A percentile compares a stretch with the other conserved stretches of the same genome.
Evolutionary conservation across 2,329 filamentous ascomycete species (phyloP).

Genomic region (Rutstroemia sp.): DNA sequence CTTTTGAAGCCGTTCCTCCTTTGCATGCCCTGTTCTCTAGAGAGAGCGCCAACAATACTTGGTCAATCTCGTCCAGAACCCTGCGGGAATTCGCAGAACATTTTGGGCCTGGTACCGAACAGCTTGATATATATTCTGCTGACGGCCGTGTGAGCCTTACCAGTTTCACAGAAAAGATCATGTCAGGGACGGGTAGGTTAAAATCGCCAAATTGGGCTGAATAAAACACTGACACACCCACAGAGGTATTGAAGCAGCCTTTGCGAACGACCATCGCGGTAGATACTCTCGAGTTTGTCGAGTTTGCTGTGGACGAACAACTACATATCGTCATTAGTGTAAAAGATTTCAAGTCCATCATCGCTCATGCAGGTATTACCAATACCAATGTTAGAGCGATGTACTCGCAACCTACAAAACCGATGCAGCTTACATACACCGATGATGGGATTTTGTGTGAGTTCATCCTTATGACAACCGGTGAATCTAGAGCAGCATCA

Average conservation of each 20-base stretch:
- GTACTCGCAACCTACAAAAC: conserved; percentile 64
- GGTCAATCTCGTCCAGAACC: conserved; percentile 64
- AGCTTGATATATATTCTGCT: conserved; percentile 70
- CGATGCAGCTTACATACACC: conserved; percentile 65
- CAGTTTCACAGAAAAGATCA: conserved; percentile 73
- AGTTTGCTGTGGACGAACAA: conserved; percentile 65
- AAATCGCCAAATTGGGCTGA: neutral
- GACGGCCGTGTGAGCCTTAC: conserved; percentile 65
- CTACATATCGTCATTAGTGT: conserved; percentile 75
- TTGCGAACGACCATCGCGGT: conserved; percentile 73
- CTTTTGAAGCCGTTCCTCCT: conserved; percentile 66
- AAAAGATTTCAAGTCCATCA: conserved; percentile 75
- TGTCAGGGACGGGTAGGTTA: conserved; percentile 52
- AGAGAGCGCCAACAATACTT: conserved; percentile 57
- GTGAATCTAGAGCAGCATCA: conserved; percentile 41
- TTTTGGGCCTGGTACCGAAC: conserved; percentile 73
- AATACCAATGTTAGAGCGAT: conserved; percentile 58
- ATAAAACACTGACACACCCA: neutral
- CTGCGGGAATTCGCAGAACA: conserved; percentile 72
- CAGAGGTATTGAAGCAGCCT: conserved; percentile 71
- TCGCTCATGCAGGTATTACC: conserved; percentile 65
- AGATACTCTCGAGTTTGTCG: conserved; percentile 68
- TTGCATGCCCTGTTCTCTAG: conserved; percentile 70
- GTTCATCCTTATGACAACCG: conserved; percentile 77
- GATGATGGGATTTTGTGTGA: conserved; percentile 63